Evolutionary conservation across 805 yeast species (phyloP).

Genomic region (Lipomyces yamanashiensis): DNA sequence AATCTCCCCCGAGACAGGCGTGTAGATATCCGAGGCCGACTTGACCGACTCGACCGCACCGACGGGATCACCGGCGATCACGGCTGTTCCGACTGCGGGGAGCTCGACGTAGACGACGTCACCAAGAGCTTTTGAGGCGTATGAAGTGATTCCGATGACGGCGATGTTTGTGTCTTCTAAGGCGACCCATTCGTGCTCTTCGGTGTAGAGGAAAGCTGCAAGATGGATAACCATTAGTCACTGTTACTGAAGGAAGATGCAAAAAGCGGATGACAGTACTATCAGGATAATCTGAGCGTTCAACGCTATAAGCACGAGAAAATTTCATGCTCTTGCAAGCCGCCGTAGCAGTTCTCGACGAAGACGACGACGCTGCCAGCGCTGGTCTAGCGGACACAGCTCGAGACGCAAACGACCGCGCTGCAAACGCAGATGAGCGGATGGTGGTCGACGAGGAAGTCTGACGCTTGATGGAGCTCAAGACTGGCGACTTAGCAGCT

Average conservation of each 20-base stretch:
- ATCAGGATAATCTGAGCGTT: neutral
- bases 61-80: conserved; percentile 76
- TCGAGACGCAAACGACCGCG: neutral
- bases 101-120: conserved; percentile 94
- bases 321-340: neutral
- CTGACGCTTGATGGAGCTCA: neutral
- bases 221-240: neutral
- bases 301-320: neutral
- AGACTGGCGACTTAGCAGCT: neutral
- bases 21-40: conserved; percentile 88
- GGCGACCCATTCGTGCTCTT: conserved; percentile 95
- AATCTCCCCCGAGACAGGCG: conserved; percentile 82
- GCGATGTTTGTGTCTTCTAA: conserved; percentile 73
- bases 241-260: neutral
- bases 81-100: conserved; percentile 69
- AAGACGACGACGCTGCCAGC: neutral
- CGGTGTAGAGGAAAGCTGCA: conserved; percentile 46
- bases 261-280: neutral
- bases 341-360: neutral
- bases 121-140: conserved; percentile 95
- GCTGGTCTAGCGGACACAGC: neutral
- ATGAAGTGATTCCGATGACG: conserved; percentile 80
- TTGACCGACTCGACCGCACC: conserved; percentile 96
- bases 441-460: neutral
- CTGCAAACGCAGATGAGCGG: conserved; percentile 1